phyloP scores from a whole-genome alignment of 2,329 filamentous ascomycete species.

The Karstenula rhodostoma region DNA sequence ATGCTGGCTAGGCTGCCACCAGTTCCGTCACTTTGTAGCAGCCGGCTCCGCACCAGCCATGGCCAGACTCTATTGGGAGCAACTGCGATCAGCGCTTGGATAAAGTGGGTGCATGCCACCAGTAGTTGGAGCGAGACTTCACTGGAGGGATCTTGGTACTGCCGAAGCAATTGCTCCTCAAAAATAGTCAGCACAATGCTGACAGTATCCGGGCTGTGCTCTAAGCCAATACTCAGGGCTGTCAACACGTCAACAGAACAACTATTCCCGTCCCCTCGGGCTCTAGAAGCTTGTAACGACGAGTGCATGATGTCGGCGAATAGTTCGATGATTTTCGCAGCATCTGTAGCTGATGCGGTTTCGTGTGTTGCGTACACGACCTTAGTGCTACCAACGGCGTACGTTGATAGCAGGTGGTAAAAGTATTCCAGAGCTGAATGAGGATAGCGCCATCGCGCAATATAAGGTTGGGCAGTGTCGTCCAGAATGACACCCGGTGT shows the following conservation, averaged over 20 bases:
- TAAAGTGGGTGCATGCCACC: constrained; percentile 80
- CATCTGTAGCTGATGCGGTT: constrained; percentile 65
- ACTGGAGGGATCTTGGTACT: constrained; percentile 62
- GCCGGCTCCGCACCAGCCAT: constrained; percentile 79
- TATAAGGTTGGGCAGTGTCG: constrained; percentile 73
- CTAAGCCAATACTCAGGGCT: constrained; percentile 49
- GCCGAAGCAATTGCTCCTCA: constrained; percentile 68
- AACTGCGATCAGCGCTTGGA: constrained; percentile 74
- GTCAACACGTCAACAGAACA: constrained; percentile 41
- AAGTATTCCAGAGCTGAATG: constrained; percentile 84
- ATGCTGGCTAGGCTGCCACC: constrained; percentile 80
- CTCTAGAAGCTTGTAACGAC: constrained; percentile 39
- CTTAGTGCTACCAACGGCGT: constrained; percentile 63
- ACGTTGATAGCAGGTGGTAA: constrained; percentile 76
- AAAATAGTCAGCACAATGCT: constrained; percentile 85
- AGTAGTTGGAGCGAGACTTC: constrained; percentile 72
- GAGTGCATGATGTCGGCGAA: constrained; percentile 72
- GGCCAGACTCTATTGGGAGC: constrained; percentile 90
- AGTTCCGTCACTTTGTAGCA: constrained; percentile 79
- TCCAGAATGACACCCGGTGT: constrained; percentile 77
- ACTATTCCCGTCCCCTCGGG: constrained; percentile 19
- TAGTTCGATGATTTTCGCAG: constrained; percentile 76
- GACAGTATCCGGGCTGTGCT: constrained; percentile 74
- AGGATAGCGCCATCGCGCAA: constrained; percentile 75
- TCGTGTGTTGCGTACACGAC: constrained; percentile 57